Base-by-base conservation (phyloP, 371 early-diverging fungal species). In the Fennellomyces sp. region DNA sequence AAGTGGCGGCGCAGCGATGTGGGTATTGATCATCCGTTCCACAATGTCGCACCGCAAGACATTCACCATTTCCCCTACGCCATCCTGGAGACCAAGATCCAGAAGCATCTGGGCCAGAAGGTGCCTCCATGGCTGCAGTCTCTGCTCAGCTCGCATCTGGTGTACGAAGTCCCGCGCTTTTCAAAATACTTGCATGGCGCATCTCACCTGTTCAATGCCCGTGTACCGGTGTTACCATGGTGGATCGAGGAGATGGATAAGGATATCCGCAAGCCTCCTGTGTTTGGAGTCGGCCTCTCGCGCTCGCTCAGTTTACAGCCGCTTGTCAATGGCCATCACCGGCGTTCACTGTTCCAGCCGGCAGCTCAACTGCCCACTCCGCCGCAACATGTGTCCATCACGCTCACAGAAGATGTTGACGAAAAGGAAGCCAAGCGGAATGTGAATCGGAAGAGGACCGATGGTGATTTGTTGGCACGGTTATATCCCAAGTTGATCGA, bases 171-270 rank as follows among this genome's bases (percentile, higher is more conserved):
- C 8, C 97, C 98, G 54, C 96, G 97, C 64, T 99, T 99, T 79
- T 94, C 94, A 55, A 99, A 99, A 76, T 99, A 95, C 80, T 84
- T 97, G 47, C 99, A 99, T 75, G 99, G 99, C 49, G 91, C 97
- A 3, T 91, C 94, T 11, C 83, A 95, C 41, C 84, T 97, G 36
- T 93, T 92, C 59, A 68, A 72, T 33, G 77, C 84, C 35, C 79
- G 84, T 26, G 91, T 98, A 7, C 84, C 88, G 25, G 81, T 93
- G 19, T 82, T 96, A 55, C 99, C 99, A 3, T 97, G 95, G 82
- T 99, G 99, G 99, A 75, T 89, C 47, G 89, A 88, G 19, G 96
- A 97, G 71, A 92, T 99, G 88, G 86, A 88, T 54, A 81, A 84
- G 21, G 97, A 98, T 65, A 96, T 96, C 60, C 89, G 92, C 61